A percentile compares a stretch with the other conserved stretches of the same genome.
Conservation (phyloP, 1,284 basidiomycete genomes). For the Coriolopsis trogii region DNA sequence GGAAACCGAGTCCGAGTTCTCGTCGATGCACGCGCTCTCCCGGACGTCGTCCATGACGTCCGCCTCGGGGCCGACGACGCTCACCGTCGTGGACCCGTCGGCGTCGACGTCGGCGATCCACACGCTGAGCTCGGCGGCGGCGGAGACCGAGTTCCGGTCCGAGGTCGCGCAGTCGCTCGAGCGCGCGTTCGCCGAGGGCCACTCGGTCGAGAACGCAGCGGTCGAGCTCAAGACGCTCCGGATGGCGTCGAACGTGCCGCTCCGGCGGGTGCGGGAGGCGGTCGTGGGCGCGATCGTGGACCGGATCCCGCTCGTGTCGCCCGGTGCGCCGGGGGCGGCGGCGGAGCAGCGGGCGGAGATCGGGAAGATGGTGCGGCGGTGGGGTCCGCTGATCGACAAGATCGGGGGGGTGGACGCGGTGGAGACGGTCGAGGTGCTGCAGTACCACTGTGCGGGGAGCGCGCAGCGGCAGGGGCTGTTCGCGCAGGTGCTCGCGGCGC, state of each 20-base stretch:
- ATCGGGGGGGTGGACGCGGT: slow-evolving; percentile 76
- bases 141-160: slow-evolving; percentile 71
- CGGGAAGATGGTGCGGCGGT: slow-evolving; percentile 57
- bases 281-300: slow-evolving; percentile 78
- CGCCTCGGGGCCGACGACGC: slow-evolving; percentile 41
- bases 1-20: slow-evolving; percentile 38
- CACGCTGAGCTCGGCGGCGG: slow-evolving; percentile 41
- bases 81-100: slow-evolving; percentile 39
- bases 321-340: slow-evolving; percentile 53
- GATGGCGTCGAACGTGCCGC: slow-evolving; percentile 90
- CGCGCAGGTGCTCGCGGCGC: slow-evolving; percentile 71
- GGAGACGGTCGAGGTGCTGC: slow-evolving; percentile 71
- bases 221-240: slow-evolving; percentile 93
- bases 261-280: slow-evolving; percentile 76
- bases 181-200: slow-evolving; percentile 88
- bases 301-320: slow-evolving; percentile 59
- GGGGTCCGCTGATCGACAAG: slow-evolving; percentile 72
- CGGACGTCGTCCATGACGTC: slow-evolving; percentile 44
- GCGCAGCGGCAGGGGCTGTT: slow-evolving; percentile 61
- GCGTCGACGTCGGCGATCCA: slow-evolving; percentile 31
- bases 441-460: slow-evolving; percentile 70
- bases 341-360: slow-evolving; percentile 65
- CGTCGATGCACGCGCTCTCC: slow-evolving; percentile 32
- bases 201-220: slow-evolving; percentile 89
- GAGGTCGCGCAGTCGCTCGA: slow-evolving; percentile 85